These are phyloP conservation scores for Patellifolia procumbens DNA, from an alignment of 179 eudicot genomes.

Conservation along the genomic window DNA sequence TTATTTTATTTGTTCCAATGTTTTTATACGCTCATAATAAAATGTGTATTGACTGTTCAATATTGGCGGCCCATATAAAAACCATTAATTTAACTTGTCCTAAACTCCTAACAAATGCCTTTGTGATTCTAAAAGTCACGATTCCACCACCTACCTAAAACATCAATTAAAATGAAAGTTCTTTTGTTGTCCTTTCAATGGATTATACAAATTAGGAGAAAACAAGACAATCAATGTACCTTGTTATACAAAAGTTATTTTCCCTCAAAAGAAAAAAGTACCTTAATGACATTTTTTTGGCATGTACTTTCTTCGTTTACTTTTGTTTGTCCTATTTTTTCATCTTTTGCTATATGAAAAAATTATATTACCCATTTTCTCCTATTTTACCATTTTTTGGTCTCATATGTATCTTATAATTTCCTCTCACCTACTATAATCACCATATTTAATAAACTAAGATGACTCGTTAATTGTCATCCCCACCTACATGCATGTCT, in stretches of 20 bases:
- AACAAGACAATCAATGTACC: background rate
- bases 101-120: conserved; percentile 8
- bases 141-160: background rate
- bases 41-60: background rate
- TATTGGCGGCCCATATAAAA: conserved; percentile 12
- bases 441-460: too few relatives aligned
- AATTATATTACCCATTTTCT: too few relatives aligned
- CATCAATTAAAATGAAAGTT: background rate
- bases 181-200: background rate
- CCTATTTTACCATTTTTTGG: too few relatives aligned
- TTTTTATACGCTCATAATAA: background rate
- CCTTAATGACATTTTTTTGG: too few relatives aligned
- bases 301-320: too few relatives aligned
- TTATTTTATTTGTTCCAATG: background rate
- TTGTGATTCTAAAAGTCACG: background rate
- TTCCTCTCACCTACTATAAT: too few relatives aligned
- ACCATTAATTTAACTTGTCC: background rate
- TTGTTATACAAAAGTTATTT: background rate
- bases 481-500: too few relatives aligned
- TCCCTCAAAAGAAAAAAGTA: too few relatives aligned
- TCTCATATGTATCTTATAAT: too few relatives aligned
- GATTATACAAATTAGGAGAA: background rate
- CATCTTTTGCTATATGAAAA: too few relatives aligned
- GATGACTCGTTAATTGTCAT: too few relatives aligned
- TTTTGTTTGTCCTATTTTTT: too few relatives aligned